These are phyloP conservation scores for Penicillium verrucosum DNA, from an alignment of 2,329 filamentous ascomycete genomes.

Conservation along the genomic window DNA sequence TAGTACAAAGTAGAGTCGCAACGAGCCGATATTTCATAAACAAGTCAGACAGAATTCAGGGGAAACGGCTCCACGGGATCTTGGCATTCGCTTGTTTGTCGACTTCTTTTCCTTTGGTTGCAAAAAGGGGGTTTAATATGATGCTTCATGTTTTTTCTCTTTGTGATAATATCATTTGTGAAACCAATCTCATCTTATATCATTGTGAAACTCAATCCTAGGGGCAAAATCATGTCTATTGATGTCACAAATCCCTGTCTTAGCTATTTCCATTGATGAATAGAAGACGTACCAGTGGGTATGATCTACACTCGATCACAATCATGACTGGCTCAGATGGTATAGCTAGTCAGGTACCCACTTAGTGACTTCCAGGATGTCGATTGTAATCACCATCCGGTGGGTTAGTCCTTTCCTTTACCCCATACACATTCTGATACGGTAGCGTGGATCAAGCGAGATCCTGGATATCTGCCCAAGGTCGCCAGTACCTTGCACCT, in stretches of 20 bases:
- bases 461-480: neutral
- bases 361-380: constrained; percentile 3
- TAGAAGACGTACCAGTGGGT: neutral
- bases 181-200: neutral
- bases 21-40: neutral
- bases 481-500: neutral
- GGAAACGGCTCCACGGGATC: constrained; percentile 3
- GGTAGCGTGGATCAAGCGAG: neutral
- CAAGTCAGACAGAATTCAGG: constrained; percentile 2
- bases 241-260: neutral
- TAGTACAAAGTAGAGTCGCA: neutral
- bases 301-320: constrained; percentile 5
- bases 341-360: constrained; percentile 1
- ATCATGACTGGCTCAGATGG: constrained; percentile 1
- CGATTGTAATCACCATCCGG: constrained; percentile 6
- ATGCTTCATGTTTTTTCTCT: neutral
- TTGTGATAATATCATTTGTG: neutral
- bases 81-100: neutral
- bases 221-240: neutral
- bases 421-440: constrained; percentile 3
- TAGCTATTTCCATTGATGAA: neutral
- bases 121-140: neutral
- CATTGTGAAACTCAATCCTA: neutral
- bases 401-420: constrained; percentile 5
- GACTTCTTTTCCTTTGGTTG: neutral